Base-by-base conservation (phyloP, 140 eudicot species). In the Oenanthe javanica region DNA sequence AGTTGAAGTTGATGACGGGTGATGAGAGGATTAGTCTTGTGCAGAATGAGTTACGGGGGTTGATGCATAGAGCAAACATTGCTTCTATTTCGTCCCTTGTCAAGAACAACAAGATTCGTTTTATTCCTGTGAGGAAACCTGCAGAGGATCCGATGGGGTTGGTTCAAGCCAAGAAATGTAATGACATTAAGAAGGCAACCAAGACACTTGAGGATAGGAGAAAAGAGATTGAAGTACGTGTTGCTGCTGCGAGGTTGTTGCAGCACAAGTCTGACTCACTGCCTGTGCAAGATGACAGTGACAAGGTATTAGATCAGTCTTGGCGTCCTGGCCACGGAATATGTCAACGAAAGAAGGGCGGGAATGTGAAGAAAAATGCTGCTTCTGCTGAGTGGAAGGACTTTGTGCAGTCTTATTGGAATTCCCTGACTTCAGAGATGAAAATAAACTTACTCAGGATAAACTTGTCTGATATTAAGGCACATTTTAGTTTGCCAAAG, bases 171-270 rank as follows among this genome's bases (percentile, higher is more conserved):
- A 82, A 91, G 82, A 83, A 95, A 84, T 93, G 95, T 5, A 94
- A 94, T 86, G 98, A 94, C 81, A 89, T 95, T 52, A 95, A 92
- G 89, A 95, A 95, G 88, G 99, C 89, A 1, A 90, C 85, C 40
- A 95, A 95, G 87, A 95, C 99, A 0, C 88, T 82, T 2, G 99
- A 95, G 80, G 99, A 95, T 84, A 83, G 95, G 57, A 90, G 97
- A 87, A 89, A 95, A 76, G 99, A 95, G 86, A 90, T 95, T 83
- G 99, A 92, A 82, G 99, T 95, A n/a, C 87, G 95, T 79, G 99
- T 95, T 75, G 97, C 97, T 84, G 99, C 99, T 76, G 97, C 97
- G 6, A 89, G 97, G 87, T 80, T 95, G 83, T 79, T 95, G 87
- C 99, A 95, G 92, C 99, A 90, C 85, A 89, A 94, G 81, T 81